Evolutionary conservation across 768 basidiomycete genomes (phyloP), one percentile per base, ranked within the genome.

Genomic region (Ramaria sp.): DNA sequence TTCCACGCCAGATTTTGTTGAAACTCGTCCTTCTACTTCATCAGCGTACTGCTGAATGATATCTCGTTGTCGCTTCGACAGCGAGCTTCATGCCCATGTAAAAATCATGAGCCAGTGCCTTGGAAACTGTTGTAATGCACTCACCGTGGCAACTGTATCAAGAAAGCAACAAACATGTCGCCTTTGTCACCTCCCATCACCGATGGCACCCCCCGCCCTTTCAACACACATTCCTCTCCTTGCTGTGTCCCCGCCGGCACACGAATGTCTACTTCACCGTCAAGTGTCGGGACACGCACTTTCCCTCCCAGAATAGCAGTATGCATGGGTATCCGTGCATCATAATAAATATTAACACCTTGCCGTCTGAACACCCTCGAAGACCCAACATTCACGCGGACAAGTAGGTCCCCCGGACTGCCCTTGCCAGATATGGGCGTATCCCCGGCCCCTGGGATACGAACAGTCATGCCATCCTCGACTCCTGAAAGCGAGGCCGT

Each of bases 181-280:
- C 95, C 90, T 60, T 78, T 83, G 60, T 78, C 78, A 42, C 77
- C 72, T 51, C 72, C 72, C 65, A 78, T 77, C 7, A 87, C 75
- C 22, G 81, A 75, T 46, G 79, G 68, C 12, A 97, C 83, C 31
- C 96, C 96, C 53, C 89, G 82, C 41, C 84, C 84, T 72, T 87
- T 88, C 65, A 99, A 72, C 20, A 96, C 89, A 82, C 95, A 94
- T 69, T 98, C 93, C 73, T 97, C 92, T 17, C 94, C 94, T 66
- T 87, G 92, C 71, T 98, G 96, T 2, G 95, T 97, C 46, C 96
- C 95, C 20, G 78, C 76, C 55, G 93, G 91, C 42, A 99, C 81
- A 61, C 88, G 86, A 43, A 98, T 90, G 58, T 97, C 93, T 1
- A 97, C 92, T 46, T 96, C 91, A 24, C 94, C 91, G 60, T 98